phyloP scores from a whole-genome alignment of 2,329 filamentous ascomycete species.

The Pseudogymnoascus sp. region DNA sequence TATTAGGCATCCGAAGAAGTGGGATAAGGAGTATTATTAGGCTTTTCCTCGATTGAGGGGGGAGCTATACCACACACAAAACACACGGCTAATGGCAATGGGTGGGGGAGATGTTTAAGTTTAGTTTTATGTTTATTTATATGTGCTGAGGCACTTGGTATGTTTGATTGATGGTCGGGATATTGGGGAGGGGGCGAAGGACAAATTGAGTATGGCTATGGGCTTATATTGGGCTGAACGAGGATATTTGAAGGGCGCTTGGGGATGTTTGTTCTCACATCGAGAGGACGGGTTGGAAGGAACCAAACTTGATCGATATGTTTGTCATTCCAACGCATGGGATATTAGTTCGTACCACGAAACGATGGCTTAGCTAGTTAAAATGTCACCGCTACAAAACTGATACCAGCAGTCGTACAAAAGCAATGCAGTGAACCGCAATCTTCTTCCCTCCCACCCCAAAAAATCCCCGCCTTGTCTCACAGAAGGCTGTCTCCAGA shows the following conservation, averaged over 20 bases:
- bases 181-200: background rate
- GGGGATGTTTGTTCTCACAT: background rate
- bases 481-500: background rate
- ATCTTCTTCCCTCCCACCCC: background rate
- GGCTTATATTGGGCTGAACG: background rate
- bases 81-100: background rate
- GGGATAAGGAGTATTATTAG: conserved; percentile 8
- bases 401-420: background rate
- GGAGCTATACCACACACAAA: background rate
- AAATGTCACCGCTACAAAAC: background rate
- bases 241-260: background rate
- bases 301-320: background rate
- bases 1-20: conserved; percentile 20
- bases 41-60: background rate
- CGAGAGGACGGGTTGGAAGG: background rate
- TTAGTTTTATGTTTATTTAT: conserved; percentile 1
- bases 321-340: background rate
- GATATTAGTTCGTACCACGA: background rate
- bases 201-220: background rate
- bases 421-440: background rate
- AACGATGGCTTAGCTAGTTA: background rate
- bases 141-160: background rate
- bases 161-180: background rate
- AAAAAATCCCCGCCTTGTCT: background rate
- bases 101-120: background rate